Evolutionary conservation across 495 filamentous ascomycete genomes (phyloP).

Genomic region (Penicillium roqueforti): DNA sequence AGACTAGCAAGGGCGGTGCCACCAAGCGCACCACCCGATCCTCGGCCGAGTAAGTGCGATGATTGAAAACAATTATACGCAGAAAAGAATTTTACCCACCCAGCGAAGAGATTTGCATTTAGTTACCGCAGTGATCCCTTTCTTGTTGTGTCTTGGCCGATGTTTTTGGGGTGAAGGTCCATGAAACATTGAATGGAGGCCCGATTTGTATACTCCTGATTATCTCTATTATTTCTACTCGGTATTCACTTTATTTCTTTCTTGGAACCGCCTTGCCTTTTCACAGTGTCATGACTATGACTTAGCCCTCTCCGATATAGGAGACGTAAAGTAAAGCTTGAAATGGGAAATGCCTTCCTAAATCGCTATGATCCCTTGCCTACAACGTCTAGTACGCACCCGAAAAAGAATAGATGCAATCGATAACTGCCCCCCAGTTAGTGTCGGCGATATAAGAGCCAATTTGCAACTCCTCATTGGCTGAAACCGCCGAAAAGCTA

Average conservation of each 20-base stretch:
- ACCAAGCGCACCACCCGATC: conserved; percentile 63
- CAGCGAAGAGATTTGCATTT: conserved; percentile 9
- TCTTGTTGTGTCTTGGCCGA: conserved; percentile 4
- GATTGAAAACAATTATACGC: conserved; percentile 4
- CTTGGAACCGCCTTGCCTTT: neutral
- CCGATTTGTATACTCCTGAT: conserved; percentile 6
- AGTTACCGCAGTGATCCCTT: conserved; percentile 8
- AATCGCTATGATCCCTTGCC: neutral
- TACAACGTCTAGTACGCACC: neutral
- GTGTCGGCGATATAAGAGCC: conserved; percentile 12
- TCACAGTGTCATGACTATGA: neutral
- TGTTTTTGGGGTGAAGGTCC: conserved; percentile 2
- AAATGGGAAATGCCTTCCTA: neutral
- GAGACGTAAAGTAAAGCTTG: neutral
- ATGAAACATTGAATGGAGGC: conserved; percentile 2
- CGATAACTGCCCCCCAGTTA: conserved; percentile 4
- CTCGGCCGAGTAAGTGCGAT: conserved; percentile 43
- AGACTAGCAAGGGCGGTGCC: conserved; percentile 60
- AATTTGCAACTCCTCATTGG: conserved; percentile 11
- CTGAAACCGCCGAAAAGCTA: conserved; percentile 11
- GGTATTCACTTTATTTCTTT: neutral
- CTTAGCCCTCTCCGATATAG: neutral
- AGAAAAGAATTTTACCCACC: neutral
- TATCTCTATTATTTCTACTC: conserved; percentile 1
- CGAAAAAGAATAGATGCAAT: neutral